Percentiles rank a stretch among this genome's conserved stretches.
Conservation (phyloP, 2,329 filamentous ascomycete genomes). For the Epichloe sibirici region DNA sequence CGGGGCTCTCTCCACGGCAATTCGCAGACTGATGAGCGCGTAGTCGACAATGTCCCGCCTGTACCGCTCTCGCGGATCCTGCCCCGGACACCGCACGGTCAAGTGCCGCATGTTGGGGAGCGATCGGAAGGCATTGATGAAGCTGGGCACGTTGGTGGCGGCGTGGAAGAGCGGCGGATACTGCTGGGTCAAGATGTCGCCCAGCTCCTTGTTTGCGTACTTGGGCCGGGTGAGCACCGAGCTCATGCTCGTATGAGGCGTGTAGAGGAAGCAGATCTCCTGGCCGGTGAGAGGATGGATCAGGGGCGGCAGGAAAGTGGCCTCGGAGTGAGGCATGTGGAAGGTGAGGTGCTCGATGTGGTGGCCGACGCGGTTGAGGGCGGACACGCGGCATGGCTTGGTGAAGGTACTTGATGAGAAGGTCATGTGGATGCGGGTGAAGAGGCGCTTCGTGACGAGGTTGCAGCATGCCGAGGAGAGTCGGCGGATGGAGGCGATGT, state of each 20-base stretch:
- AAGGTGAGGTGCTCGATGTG: constrained; percentile 72
- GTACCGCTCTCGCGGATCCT: constrained; percentile 56
- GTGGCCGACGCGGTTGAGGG: constrained; percentile 64
- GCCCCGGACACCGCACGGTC: constrained; percentile 63
- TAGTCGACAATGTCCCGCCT: constrained; percentile 75
- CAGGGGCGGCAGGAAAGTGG: constrained; percentile 75
- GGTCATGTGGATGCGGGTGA: constrained; percentile 55
- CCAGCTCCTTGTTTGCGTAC: constrained; percentile 69
- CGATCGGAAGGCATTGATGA: constrained; percentile 60
- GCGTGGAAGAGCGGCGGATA: constrained; percentile 85
- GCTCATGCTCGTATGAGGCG: constrained; percentile 56
- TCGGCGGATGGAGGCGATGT: constrained; percentile 49
- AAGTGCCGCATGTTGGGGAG: constrained; percentile 62
- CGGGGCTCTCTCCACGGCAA: constrained; percentile 64
- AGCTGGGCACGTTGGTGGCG: constrained; percentile 75
- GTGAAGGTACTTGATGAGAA: constrained; percentile 68
- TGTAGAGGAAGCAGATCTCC: constrained; percentile 73
- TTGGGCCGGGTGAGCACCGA: constrained; percentile 54
- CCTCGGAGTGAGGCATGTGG: constrained; percentile 59
- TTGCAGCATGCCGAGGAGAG: constrained; percentile 60
- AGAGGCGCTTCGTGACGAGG: constrained; percentile 56
- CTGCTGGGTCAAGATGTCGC: constrained; percentile 71
- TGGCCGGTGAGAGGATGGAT: constrained; percentile 64
- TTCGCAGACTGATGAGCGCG: constrained; percentile 74
- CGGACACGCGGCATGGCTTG: constrained; percentile 57